Evolutionary conservation across 208 protist genomes (phyloP).

Genomic region (Jaenimonas drosophilae): DNA sequence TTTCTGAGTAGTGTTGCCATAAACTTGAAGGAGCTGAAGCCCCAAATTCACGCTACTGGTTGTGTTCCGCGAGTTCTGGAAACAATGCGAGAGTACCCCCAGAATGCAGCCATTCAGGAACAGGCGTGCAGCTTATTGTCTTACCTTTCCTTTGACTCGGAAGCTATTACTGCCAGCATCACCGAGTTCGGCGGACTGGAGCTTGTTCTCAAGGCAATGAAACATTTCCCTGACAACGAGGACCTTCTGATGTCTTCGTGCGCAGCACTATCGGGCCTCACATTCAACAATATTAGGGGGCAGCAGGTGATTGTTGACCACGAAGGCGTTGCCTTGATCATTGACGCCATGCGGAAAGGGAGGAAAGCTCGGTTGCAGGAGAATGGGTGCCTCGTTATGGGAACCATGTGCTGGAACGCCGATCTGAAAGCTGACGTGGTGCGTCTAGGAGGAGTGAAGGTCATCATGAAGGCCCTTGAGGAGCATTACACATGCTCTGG

Average conservation of each 20-base stretch:
- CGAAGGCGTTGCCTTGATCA: constrained; percentile 62
- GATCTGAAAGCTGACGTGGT: constrained; percentile 87
- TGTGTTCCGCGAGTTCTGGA: constrained; percentile 72
- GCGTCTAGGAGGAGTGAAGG: constrained; percentile 54
- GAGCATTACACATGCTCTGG: constrained; percentile 72
- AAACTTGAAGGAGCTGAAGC: constrained; percentile 79
- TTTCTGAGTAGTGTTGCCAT: constrained; percentile 76
- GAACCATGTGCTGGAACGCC: constrained; percentile 90
- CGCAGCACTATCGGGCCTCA: constrained; percentile 76
- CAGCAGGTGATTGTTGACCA: constrained; percentile 75
- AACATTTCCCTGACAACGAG: constrained; percentile 68
- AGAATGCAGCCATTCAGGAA: constrained; percentile 66
- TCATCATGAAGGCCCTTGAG: constrained; percentile 77
- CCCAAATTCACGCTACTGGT: constrained; percentile 59
- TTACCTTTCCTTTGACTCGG: constrained; percentile 89
- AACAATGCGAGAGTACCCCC: constrained; percentile 49
- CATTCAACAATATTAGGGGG: constrained; percentile 76
- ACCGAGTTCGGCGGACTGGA: constrained; percentile 59
- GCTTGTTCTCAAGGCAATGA: constrained; percentile 77
- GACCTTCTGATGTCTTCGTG: constrained; percentile 73
- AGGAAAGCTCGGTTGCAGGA: constrained; percentile 78
- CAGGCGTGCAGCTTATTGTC: constrained; percentile 78
- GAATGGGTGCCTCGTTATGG: constrained; percentile 81
- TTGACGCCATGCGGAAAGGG: constrained; percentile 70
- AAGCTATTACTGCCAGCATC: constrained; percentile 76